Base-by-base conservation (phyloP, 495 filamentous ascomycete species). In the Niebla homalea region DNA sequence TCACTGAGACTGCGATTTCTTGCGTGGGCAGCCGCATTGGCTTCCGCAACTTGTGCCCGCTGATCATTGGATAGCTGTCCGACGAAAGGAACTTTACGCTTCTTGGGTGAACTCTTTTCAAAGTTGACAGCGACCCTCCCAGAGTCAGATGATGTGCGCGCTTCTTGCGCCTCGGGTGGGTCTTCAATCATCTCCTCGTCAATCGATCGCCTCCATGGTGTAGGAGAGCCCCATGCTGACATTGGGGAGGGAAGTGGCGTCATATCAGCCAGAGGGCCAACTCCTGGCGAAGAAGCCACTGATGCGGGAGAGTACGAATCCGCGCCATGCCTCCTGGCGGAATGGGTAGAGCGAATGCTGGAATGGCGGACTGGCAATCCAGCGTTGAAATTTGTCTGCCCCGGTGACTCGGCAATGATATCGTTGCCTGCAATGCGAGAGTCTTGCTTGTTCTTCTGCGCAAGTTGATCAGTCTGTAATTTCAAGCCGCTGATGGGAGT, bases 231-330 rank as follows among this genome's bases (percentile, higher is more conserved):
- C 51, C 69, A 69, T 7, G 75, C 74, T 50, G 85, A 70, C 36
- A 96, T 74, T 7, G 92, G 92, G 5, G 92, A 96, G 11, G 92
- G 92, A 20, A 98, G 66, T 46, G 92, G 92, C 4, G 92, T 98
- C 50, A 98, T 81, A 59, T 95, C 87, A 36, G 78, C 77, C 78
- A 95, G 81, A 18, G 89, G 85, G 50, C 80, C 79, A 36, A 94
- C 73, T 51, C 82, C 78, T 2, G 89, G 88, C 16, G 81, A 85
- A 5, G 81, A 77, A 18, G 80, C 57, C 2, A 67, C 64, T 12
- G 81, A 83, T 23, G 68, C 72, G 1, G 80, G 80, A 2, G 81
- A 84, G 20, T 77, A 58, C 5, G 79, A 83, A 15, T 69, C 73
- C 3, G 70, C 62, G 53, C 69, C 73, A 18, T 65, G 66, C n/a